These are phyloP conservation scores for Hemileccinum impolitum DNA, from an alignment of 768 basidiomycete genomes.

Conservation along the genomic window DNA sequence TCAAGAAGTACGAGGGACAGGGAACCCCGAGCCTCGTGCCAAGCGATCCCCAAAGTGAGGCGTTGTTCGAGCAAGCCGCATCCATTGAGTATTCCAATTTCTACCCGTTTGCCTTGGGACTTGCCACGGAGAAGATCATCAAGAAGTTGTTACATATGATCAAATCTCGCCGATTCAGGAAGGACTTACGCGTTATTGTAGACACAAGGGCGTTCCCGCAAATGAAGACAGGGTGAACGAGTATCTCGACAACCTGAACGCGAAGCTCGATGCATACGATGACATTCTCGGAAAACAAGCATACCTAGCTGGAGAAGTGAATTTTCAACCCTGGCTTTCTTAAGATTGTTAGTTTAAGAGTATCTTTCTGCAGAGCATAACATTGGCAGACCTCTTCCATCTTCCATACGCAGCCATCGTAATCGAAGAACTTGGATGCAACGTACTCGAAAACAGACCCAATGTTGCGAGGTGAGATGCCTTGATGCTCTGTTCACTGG, in stretches of 20 bases:
- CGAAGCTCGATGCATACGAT: conserved; percentile 51
- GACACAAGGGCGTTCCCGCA: conserved; percentile 2
- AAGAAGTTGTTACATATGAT: conserved; percentile 40
- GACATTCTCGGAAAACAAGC: conserved; percentile 48
- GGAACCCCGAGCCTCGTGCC: conserved; percentile 21
- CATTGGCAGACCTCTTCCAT: conserved; percentile 46
- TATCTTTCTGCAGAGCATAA: conserved; percentile 32
- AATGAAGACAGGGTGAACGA: conserved; percentile 25
- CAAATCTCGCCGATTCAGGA: neutral
- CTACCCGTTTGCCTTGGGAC: conserved; percentile 40
- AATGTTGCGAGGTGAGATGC: conserved; percentile 26
- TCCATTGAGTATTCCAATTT: conserved; percentile 39
- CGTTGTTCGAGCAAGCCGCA: conserved; percentile 22
- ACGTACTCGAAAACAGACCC: conserved; percentile 21
- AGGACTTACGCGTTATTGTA: conserved; percentile 6
- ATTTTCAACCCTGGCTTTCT: conserved; percentile 5
- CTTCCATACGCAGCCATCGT: conserved; percentile 37
- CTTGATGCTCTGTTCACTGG: too few relatives aligned
- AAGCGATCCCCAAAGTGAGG: conserved; percentile 10
- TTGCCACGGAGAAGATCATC: conserved; percentile 48
- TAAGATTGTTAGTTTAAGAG: neutral
- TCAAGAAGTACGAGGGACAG: conserved; percentile 22
- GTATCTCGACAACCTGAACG: conserved; percentile 25
- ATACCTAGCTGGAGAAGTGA: conserved; percentile 56
- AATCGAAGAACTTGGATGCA: conserved; percentile 21